Evolutionary conservation across 371 early-diverging fungal species (phyloP), one percentile per base, ranked within the genome.

Genomic region (Coelomomyces lativittatus): DNA sequence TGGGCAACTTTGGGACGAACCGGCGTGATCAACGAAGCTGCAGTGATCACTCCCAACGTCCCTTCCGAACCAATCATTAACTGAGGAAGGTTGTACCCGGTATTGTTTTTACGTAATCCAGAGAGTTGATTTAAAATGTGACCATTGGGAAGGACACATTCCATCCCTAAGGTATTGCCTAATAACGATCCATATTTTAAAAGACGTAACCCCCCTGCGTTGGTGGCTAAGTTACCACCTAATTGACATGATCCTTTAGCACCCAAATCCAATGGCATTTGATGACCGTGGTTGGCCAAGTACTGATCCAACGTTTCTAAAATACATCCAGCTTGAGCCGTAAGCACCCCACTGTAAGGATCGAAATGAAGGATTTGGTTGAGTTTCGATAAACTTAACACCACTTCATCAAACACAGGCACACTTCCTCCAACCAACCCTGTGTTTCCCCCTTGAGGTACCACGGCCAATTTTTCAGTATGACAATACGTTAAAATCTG

Each of bases 391-490:
- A 81, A 67, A 47, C 71, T 79, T 35, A 95, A 49, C 35, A 95
- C 73, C 30, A 95, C 73, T 58, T 93, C 95, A 56, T 93, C 95
- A 65, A 86, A 83, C 0, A 92, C 85, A 7, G 92, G 86, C 0
- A 91, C 84, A 34, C 85, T 75, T 14, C 93, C 93, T 51, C 91
- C 91, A 8, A 82, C 82, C 9, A 85, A 58, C 24, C 92, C 90
- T 2, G 92, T 93, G 62, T 95, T 95, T 36, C 93, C 97, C 49
- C 96, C 96, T 61, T 96, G 97, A 29, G 93, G 91, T 3, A 88
- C 89, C 28, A 96, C 85, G 10, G 89, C 91, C 32, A 95, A 58
- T 30, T 76, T 72, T 51, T 58, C 32, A 8, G 78, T 74, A 50
- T 86, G 83, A 71, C 96, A 95, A 58, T 95, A 86, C 48, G 64